phyloP scores from a whole-genome alignment of 108 stramenopile species.

The Conticribra guillardii region DNA sequence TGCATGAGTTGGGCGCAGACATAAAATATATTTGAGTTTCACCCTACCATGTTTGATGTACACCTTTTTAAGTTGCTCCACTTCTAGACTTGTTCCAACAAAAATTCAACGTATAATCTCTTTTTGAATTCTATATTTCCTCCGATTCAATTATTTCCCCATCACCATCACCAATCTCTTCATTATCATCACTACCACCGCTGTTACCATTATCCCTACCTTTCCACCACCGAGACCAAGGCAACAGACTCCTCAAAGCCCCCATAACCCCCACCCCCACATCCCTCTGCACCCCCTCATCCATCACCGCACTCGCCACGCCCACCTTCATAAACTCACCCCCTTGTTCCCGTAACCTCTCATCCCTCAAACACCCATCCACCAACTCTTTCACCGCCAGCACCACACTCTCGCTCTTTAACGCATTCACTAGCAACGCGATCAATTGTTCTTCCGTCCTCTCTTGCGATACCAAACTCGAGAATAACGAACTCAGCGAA shows the following conservation, averaged over 20 bases:
- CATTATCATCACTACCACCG: neutral
- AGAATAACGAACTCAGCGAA: constrained; percentile 31
- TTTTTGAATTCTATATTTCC: no score
- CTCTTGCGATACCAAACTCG: constrained; percentile 43
- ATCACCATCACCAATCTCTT: neutral
- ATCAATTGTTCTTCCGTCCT: constrained; percentile 46
- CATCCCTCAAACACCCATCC: constrained; percentile 46
- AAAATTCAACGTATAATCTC: no score
- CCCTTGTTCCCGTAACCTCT: constrained; percentile 32
- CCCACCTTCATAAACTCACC: constrained; percentile 55
- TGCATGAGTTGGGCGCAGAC: no score
- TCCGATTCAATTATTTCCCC: no score
- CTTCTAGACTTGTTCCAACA: no score
- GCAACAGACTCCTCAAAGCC: constrained; percentile 34
- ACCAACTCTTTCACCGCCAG: constrained; percentile 37
- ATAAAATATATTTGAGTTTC: no score
- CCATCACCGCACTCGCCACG: constrained; percentile 37
- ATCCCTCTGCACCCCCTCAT: constrained; percentile 41
- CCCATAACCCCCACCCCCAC: constrained; percentile 39
- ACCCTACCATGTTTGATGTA: no score
- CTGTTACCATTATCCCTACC: neutral
- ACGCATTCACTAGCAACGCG: constrained; percentile 40
- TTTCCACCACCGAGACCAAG: neutral
- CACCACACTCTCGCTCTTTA: constrained; percentile 43
- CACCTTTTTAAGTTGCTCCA: no score